These are phyloP conservation scores for Exobasidium cylindrosporum DNA, from an alignment of 1,284 basidiomycete genomes.

Conservation along the genomic window DNA sequence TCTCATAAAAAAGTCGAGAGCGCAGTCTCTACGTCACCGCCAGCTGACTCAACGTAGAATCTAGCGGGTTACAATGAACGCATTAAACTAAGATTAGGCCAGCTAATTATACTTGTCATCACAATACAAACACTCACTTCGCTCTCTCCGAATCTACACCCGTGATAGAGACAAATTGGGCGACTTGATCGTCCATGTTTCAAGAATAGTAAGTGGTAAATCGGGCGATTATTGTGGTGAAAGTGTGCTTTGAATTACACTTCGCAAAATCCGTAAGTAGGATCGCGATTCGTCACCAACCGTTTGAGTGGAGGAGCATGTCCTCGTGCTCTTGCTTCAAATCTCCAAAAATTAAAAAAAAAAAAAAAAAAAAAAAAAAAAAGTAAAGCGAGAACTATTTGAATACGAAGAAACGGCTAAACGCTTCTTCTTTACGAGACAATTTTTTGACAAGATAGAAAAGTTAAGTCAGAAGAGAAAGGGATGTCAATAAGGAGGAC, in stretches of 20 bases:
- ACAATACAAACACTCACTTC: conserved; percentile 18
- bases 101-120: background rate
- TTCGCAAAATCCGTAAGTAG: background rate
- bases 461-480: too few relatives aligned
- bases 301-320: background rate
- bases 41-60: conserved; percentile 55
- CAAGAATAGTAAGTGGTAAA: too few relatives aligned
- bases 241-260: background rate
- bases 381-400: too few relatives aligned
- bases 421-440: too few relatives aligned
- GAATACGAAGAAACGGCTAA: too few relatives aligned
- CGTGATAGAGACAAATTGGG: conserved; percentile 52
- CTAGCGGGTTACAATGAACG: too few relatives aligned
- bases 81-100: background rate
- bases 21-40: conserved; percentile 55
- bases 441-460: too few relatives aligned
- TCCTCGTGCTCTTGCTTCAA: too few relatives aligned
- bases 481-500: background rate
- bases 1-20: conserved; percentile 56
- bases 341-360: too few relatives aligned
- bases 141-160: conserved; percentile 52
- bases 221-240: background rate
- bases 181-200: conserved; percentile 40
- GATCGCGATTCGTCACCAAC: background rate
- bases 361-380: too few relatives aligned